Conservation (phyloP, 805 yeast species). For the Ogataea sp. region DNA sequence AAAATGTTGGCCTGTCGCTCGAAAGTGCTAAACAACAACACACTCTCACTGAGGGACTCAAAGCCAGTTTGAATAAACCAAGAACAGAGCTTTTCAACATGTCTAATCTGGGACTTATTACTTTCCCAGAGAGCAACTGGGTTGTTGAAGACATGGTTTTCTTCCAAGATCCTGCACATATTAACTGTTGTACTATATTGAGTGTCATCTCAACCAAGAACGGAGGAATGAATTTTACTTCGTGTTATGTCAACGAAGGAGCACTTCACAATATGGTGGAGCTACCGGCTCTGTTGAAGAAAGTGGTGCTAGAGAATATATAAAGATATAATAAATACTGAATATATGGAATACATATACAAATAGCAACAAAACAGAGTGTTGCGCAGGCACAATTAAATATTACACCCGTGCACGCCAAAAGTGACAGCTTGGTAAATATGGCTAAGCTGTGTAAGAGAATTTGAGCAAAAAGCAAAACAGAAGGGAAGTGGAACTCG, state of each 20-base stretch:
- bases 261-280: neutral
- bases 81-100: neutral
- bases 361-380: neutral
- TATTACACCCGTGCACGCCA: too few species aligned
- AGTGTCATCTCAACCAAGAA: neutral
- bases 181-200: neutral
- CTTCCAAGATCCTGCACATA: neutral
- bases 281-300: neutral
- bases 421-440: too few species aligned
- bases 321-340: neutral
- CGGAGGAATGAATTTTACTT: constrained; percentile 1
- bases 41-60: neutral
- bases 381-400: too few species aligned
- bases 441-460: too few species aligned
- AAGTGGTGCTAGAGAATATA: neutral
- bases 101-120: neutral
- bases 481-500: too few species aligned
- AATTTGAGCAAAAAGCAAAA: too few species aligned
- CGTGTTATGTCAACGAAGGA: constrained; percentile 1
- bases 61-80: neutral
- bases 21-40: neutral
- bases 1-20: neutral
- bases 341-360: too few species aligned
- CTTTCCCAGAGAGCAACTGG: neutral
- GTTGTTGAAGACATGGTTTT: neutral